A percentile compares a stretch with the other conserved stretches of the same genome.
phyloP scores from a whole-genome alignment of 768 basidiomycete genomes.

The Macrolepiota dolichaula region DNA sequence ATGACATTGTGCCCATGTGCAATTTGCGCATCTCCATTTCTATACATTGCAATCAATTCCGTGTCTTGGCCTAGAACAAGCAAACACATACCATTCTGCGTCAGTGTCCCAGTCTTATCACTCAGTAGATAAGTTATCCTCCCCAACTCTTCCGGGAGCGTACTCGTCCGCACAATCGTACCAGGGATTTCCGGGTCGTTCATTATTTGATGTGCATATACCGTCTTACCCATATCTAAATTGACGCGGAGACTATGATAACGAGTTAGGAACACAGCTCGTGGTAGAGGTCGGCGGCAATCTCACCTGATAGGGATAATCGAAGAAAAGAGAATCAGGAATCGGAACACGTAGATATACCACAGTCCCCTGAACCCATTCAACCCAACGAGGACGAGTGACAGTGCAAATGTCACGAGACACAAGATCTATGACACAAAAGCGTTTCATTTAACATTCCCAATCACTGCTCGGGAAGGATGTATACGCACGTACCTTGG shows the following conservation, averaged over 20 bases:
- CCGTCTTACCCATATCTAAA: conserved; percentile 98
- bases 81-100: conserved; percentile 78
- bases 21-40: conserved; percentile 87
- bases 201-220: conserved; percentile 96
- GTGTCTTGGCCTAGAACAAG: background rate
- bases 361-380: conserved; percentile 95
- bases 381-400: conserved; percentile 87
- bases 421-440: conserved; percentile 75
- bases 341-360: conserved; percentile 96
- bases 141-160: conserved; percentile 93
- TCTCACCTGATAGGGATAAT: conserved; percentile 97
- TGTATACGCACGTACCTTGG: conserved; percentile 72
- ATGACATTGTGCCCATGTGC: conserved; percentile 98
- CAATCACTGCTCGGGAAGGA: background rate
- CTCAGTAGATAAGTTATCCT: conserved; percentile 93
- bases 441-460: background rate
- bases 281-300: background rate
- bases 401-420: conserved; percentile 88
- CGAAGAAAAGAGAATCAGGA: conserved; percentile 96
- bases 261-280: background rate
- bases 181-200: conserved; percentile 88
- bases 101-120: conserved; percentile 97
- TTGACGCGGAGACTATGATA: conserved; percentile 87
- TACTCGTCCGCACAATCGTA: conserved; percentile 97
- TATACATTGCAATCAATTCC: background rate